Percentiles rank a stretch among this genome's conserved stretches.
Conservation (phyloP, 805 yeast species). For the Lachancea quebecensis region DNA sequence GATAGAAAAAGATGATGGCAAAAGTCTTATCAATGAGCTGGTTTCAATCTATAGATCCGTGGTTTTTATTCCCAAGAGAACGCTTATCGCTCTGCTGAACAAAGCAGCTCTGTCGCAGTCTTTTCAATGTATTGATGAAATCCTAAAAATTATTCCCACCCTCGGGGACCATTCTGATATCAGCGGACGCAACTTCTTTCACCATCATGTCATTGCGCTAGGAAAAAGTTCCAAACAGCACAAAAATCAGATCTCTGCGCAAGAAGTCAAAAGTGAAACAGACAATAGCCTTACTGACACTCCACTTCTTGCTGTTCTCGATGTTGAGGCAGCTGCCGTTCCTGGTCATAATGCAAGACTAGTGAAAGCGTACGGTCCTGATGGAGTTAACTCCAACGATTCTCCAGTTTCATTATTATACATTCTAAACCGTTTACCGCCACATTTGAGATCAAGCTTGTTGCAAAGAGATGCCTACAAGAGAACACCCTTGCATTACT, state of each 20-base stretch:
- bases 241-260: too few species aligned
- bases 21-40: conserved; percentile 39
- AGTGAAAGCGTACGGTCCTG: conserved; percentile 51
- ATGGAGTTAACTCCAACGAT: conserved; percentile 54
- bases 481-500: conserved; percentile 85
- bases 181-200: conserved; percentile 77
- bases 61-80: conserved; percentile 46
- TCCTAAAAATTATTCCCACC: conserved; percentile 45
- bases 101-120: conserved; percentile 56
- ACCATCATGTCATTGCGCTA: conserved; percentile 69
- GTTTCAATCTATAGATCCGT: conserved; percentile 38
- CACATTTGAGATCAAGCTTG: conserved; percentile 46
- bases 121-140: conserved; percentile 47
- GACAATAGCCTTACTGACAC: conserved; percentile 13
- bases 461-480: conserved; percentile 66
- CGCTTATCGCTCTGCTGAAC: conserved; percentile 54
- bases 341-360: conserved; percentile 44
- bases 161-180: conserved; percentile 64
- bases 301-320: conserved; percentile 1
- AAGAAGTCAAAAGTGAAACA: not conserved
- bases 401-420: conserved; percentile 53
- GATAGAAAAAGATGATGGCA: conserved; percentile 40
- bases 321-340: conserved; percentile 42
- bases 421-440: conserved; percentile 50
- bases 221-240: conserved; percentile 52